A percentile compares a stretch with the other conserved stretches of the same genome.
These are phyloP conservation scores for Leersia perrieri DNA, from an alignment of 176 grass and related monocot species.

Conservation along the genomic window DNA sequence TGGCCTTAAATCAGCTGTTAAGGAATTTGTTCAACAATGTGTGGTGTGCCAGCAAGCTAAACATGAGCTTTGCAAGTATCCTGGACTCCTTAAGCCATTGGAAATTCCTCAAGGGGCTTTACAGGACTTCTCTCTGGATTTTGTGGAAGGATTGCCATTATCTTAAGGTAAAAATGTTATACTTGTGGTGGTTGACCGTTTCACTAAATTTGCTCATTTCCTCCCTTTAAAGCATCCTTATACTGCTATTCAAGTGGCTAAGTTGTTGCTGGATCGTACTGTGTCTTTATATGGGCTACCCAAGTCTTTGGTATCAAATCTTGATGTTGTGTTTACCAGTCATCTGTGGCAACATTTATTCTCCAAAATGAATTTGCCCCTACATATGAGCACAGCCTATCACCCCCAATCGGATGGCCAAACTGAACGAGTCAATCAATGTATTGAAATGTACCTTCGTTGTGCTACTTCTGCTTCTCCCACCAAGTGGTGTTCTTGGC, in stretches of 20 bases:
- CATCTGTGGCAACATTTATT: neutral
- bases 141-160: rapidly evolving
- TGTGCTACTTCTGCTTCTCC: neutral
- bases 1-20: rapidly evolving
- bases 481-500: neutral
- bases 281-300: rapidly evolving
- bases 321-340: neutral
- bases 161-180: neutral
- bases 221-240: neutral
- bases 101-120: rapidly evolving
- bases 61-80: neutral
- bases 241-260: neutral
- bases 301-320: neutral
- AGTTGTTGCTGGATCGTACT: rapidly evolving
- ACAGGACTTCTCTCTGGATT: neutral
- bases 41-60: neutral
- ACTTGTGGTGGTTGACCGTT: neutral
- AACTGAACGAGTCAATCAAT: neutral
- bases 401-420: neutral
- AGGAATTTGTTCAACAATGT: neutral
- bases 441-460: neutral
- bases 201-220: neutral
- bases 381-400: neutral
- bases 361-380: neutral
- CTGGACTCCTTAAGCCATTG: neutral